Evolutionary conservation across 306 rosid genomes (phyloP), one percentile per base, ranked within the genome.

Genomic region (Lathyrus tuberosus): DNA sequence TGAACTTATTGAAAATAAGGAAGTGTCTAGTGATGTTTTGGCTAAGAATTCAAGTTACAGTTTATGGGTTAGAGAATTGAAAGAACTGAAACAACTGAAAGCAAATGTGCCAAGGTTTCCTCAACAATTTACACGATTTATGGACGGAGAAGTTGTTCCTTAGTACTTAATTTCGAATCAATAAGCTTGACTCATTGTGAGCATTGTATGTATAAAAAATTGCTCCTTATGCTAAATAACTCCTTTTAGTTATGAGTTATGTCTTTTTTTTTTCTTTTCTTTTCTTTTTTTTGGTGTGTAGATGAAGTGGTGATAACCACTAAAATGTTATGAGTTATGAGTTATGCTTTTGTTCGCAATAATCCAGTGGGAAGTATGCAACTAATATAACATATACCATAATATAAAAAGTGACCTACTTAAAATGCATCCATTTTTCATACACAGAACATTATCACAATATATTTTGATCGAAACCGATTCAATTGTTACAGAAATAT

Each of bases 21-120:
- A 94, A 60, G 97, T 94, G 14, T 88, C 97, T 0, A n/a, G 17
- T 71, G 98, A 94, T 22, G 97, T 87, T 52, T 44, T 90, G 1
- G 86, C 90, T 10, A 87, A 80, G 76, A 85, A 90, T 47, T 90
- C 97, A 37, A 90, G 96, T 82, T 94, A 94, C 53, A 81, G 81
- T 62, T 13, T 42, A 40, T 90, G 87, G 88, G 72, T 77, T 26
- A 72, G 76, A 73, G 89, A 90, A 42, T 75, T 80, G 35, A 80
- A 64, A 65, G 85, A 75, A 30, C 5, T 87, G 70, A 84, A 53
- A 68, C 80, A 79, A 49, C 4, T 87, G 66, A 85, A 62, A 72
- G 72, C 81, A 51, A 80, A 71, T 17, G 26, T 74, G 82, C 69
- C 66, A 61, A 47, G 53, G 63, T 52, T 58, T 59, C 79, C 72